phyloP scores from a whole-genome alignment of 2,329 filamentous ascomycete species.

The Arthrobotrys pseudoclavata region DNA sequence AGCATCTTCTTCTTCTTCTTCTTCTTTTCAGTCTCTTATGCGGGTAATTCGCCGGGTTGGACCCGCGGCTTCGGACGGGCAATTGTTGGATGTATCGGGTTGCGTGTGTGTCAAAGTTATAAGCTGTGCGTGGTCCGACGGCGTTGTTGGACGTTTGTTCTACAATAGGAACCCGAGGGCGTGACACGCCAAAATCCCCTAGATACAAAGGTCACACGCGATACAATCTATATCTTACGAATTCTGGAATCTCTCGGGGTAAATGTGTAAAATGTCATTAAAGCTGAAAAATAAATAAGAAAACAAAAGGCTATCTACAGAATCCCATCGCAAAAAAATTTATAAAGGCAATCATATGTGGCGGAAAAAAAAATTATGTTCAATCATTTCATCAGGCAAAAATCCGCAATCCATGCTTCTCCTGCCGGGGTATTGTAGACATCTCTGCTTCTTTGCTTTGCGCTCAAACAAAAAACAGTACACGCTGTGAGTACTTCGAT shows the following conservation, averaged over 20 bases:
- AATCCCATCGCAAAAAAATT: constrained; percentile 29
- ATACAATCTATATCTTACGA: background rate
- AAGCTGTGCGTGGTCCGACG: background rate
- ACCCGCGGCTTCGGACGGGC: background rate
- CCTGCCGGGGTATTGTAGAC: constrained; percentile 20
- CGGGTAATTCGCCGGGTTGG: background rate
- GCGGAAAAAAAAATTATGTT: constrained; percentile 58
- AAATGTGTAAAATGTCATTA: constrained; percentile 22
- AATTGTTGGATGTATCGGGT: constrained; percentile 2
- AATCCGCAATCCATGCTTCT: constrained; percentile 55
- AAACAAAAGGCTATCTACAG: constrained; percentile 39
- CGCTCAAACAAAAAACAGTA: constrained; percentile 19
- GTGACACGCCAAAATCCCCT: background rate
- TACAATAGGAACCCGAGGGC: background rate
- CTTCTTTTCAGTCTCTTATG: background rate
- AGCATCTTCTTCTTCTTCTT: constrained; percentile 54
- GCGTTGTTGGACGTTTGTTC: constrained; percentile 15
- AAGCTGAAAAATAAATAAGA: constrained; percentile 7
- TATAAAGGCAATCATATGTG: constrained; percentile 14
- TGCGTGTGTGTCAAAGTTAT: background rate
- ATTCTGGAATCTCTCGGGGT: background rate
- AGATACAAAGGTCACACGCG: constrained; percentile 1
- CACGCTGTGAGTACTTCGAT: constrained; percentile 35
- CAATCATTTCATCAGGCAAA: constrained; percentile 58
- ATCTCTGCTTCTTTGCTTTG: constrained; percentile 26